phyloP scores from a whole-genome alignment of 176 grass and related monocot species.

The Miscanthus lutarioriparius region DNA sequence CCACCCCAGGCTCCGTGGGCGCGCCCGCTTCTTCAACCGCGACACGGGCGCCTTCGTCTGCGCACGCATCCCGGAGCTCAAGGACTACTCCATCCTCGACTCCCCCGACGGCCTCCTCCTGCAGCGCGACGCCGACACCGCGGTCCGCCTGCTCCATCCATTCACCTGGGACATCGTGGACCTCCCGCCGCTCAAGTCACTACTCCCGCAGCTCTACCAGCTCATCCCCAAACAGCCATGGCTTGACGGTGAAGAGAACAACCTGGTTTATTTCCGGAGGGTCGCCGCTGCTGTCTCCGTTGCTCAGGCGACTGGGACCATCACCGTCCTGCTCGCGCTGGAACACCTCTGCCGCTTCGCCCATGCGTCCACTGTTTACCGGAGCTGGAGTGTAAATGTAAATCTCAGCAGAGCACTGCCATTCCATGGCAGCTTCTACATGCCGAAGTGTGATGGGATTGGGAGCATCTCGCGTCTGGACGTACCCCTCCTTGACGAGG shows the following conservation, averaged over 20 bases:
- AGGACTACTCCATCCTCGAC: neutral
- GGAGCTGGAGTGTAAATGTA: neutral
- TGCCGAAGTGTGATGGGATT: no score
- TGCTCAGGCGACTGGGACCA: neutral
- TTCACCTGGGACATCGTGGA: no score
- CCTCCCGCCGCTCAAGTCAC: no score
- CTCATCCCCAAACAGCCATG: no score
- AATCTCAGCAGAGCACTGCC: no score
- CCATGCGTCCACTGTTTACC: neutral
- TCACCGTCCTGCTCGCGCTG: neutral
- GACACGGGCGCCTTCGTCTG: constrained; percentile 11
- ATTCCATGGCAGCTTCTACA: no score
- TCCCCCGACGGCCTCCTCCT: constrained; percentile 7
- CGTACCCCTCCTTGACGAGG: neutral
- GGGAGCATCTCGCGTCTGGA: no score
- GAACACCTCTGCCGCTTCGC: neutral
- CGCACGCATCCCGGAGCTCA: neutral
- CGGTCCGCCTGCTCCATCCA: constrained; percentile 1
- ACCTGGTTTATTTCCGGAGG: neutral
- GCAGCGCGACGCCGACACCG: neutral
- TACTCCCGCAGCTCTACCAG: no score
- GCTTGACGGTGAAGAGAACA: neutral
- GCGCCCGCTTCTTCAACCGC: neutral
- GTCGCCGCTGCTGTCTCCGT: neutral
- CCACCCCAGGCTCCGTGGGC: no score